Evolutionary conservation across 2,329 filamentous ascomycete species (phyloP).

Genomic region (Cucurbitaria berberidis): DNA sequence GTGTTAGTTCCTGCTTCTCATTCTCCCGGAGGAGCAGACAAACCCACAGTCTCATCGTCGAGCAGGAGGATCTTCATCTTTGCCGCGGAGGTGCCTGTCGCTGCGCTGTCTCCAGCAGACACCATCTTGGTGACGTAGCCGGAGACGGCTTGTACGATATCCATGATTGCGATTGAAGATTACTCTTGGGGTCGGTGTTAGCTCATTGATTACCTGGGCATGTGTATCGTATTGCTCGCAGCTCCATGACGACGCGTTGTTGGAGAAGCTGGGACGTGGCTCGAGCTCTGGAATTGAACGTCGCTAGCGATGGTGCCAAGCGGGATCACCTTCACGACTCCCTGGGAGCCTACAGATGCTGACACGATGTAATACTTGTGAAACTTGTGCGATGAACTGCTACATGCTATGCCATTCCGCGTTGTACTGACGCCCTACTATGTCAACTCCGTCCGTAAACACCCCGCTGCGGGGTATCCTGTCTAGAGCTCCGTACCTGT

Average conservation of each 20-base stretch:
- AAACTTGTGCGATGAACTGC: neutral
- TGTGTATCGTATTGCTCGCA: neutral
- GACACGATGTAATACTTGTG: neutral
- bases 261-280: neutral
- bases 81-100: constrained; percentile 70
- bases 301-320: neutral
- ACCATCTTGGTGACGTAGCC: constrained; percentile 98
- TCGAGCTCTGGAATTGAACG: neutral
- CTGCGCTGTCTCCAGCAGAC: constrained; percentile 75
- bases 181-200: neutral
- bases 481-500: neutral
- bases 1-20: constrained; percentile 18
- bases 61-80: constrained; percentile 99
- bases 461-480: neutral
- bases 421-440: neutral
- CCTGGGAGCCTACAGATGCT: neutral
- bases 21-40: constrained; percentile 47
- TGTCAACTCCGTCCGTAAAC: neutral
- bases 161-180: constrained; percentile 64
- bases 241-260: neutral
- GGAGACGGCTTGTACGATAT: constrained; percentile 89
- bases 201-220: neutral
- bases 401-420: neutral
- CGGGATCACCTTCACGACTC: neutral
- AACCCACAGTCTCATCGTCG: constrained; percentile 83